These are phyloP conservation scores for Aspergillus awamori DNA, from an alignment of 2,329 filamentous ascomycete species.

Conservation along the genomic window DNA sequence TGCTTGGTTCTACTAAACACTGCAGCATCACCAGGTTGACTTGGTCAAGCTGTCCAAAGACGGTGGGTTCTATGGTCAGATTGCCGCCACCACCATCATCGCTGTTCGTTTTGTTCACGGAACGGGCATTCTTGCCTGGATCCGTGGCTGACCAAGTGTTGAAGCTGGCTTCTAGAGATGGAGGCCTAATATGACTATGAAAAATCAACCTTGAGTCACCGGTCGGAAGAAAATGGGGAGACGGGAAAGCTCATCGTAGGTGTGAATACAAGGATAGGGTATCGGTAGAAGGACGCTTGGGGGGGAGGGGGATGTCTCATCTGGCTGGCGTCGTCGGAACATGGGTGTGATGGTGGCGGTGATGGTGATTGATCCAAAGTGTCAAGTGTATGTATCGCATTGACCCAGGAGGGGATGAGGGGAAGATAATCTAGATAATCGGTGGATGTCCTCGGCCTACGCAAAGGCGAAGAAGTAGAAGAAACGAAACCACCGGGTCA, in stretches of 20 bases:
- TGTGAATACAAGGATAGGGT: not conserved
- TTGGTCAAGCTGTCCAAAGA: slow-evolving; percentile 1
- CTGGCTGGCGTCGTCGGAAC: slow-evolving; percentile 1
- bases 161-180: not conserved
- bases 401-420: not conserved
- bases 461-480: too few species aligned
- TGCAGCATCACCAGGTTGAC: slow-evolving; percentile 14
- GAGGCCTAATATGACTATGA: not conserved
- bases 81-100: slow-evolving; percentile 12
- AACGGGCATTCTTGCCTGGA: not conserved
- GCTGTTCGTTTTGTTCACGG: not conserved
- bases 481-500: not conserved
- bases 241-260: not conserved
- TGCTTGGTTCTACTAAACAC: slow-evolving; percentile 13
- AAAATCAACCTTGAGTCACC: not conserved
- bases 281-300: not conserved
- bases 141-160: slow-evolving; percentile 5
- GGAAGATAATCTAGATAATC: slow-evolving; percentile 1
- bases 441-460: not conserved
- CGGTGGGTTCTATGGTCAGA: slow-evolving; percentile 7
- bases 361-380: not conserved
- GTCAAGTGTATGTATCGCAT: not conserved
- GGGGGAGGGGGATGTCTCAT: not conserved
- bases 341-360: not conserved
- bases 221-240: not conserved